Base-by-base conservation (phyloP, 768 basidiomycete species). In the Pulveroboletus ravenelii region DNA sequence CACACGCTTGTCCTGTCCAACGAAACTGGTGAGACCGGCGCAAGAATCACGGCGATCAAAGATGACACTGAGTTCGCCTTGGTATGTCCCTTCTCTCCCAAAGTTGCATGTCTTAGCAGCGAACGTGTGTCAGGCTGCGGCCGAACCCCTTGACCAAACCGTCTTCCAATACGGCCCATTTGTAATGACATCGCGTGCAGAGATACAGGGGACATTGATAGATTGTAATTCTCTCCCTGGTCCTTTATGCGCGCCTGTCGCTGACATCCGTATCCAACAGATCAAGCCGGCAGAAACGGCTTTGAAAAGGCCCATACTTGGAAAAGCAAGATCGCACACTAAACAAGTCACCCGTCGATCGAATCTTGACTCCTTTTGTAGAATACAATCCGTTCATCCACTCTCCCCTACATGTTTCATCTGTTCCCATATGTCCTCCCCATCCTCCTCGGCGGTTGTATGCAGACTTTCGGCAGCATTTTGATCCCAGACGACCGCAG, bases 251-350 rank as follows among this genome's bases (percentile, higher is more conserved):
- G 13, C 40, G 15, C n/a, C n/a, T 12, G 23, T 45, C 38, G 35
- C 41, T 59, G 32, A 53, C 46, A 6, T 6, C 25, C 25, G 10
- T 55, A 30, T 53, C 41, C 48, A 31, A 52, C 23, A 90, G 86
- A 90, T 65, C 87, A 82, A 70, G 67, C 71, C 37, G 87, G 83
- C 32, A 70, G 61, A 57, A 96, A 97, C 62, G 95, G 95, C 5
- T 97, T 97, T 66, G 95, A 97, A 70, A 84, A 82, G 56, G 93
- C 85, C 7, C 84, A 82, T 55, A 83, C 74, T 14, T 98, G 94
- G 95, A 79, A 84, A 70, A 91, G 88, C 60, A 75, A 84, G 63
- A 92, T 93, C 59, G 92, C 79, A 4, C 55, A 66, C 32, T 59
- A 49, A 59, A 23, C 9, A 13, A 36, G 30, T 23, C 17, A 10